Evolutionary conservation across 306 rosid genomes (phyloP).

Genomic region (Vigna reflexopilosa): DNA sequence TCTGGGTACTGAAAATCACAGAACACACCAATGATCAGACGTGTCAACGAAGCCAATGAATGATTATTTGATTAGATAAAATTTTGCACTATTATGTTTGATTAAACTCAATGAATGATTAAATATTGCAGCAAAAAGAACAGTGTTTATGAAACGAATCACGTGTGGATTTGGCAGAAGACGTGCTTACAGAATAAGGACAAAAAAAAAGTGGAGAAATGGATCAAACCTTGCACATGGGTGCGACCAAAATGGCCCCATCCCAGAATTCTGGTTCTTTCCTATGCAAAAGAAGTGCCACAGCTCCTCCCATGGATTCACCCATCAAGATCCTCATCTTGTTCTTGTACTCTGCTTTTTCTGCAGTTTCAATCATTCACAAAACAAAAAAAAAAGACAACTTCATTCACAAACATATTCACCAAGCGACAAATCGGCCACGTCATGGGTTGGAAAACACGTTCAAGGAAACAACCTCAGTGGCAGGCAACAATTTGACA

Average conservation of each 20-base stretch:
- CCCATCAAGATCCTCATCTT: constrained; percentile 79
- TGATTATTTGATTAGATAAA: no score
- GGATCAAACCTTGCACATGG: constrained; percentile 88
- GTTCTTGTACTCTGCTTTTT: constrained; percentile 59
- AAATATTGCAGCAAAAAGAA: neutral
- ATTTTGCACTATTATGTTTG: no score
- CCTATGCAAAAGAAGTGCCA: constrained; percentile 70
- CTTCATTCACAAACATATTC: neutral
- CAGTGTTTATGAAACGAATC: neutral
- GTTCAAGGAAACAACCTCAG: neutral
- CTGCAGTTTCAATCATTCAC: constrained; percentile 43
- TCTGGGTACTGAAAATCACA: constrained; percentile 3
- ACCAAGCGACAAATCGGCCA: neutral
- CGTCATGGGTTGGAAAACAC: neutral
- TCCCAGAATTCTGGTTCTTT: constrained; percentile 81
- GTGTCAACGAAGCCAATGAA: no score
- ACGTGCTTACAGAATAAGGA: neutral
- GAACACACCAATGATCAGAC: neutral
- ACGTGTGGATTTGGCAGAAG: neutral
- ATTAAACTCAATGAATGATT: neutral
- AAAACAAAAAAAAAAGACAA: neutral
- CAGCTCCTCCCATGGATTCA: constrained; percentile 98
- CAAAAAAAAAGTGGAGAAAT: neutral
- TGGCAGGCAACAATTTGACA: neutral
- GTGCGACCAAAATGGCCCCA: constrained; percentile 90